Conservation (phyloP, 495 filamentous ascomycete species). For the Hyaloscypha finlandica region DNA sequence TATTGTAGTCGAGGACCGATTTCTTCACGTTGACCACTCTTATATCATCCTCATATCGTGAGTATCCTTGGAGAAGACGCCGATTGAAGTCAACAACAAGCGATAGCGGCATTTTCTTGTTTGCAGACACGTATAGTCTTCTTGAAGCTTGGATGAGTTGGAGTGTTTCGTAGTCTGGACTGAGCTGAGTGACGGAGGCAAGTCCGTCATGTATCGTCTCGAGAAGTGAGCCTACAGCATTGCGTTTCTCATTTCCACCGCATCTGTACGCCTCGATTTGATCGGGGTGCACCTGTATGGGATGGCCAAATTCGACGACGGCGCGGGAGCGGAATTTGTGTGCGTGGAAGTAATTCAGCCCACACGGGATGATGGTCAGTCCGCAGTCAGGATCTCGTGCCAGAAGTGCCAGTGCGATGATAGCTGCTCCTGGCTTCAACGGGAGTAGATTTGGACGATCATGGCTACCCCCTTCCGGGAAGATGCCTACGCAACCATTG, state of each 20-base stretch:
- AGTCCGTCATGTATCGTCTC: slow-evolving; percentile 79
- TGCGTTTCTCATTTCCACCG: slow-evolving; percentile 64
- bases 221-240: slow-evolving; percentile 75
- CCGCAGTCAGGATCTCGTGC: slow-evolving; percentile 52
- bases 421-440: slow-evolving; percentile 70
- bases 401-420: slow-evolving; percentile 93
- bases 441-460: slow-evolving; percentile 52
- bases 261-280: slow-evolving; percentile 79
- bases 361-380: slow-evolving; percentile 82
- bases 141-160: slow-evolving; percentile 24
- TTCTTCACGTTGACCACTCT: slow-evolving; percentile 6
- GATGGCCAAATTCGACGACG: slow-evolving; percentile 89
- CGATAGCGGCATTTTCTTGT: slow-evolving; percentile 11
- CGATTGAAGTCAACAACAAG: slow-evolving; percentile 17
- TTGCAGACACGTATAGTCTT: slow-evolving; percentile 13
- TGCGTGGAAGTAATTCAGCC: slow-evolving; percentile 98
- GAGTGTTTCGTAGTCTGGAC: slow-evolving; percentile 86
- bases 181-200: slow-evolving; percentile 82
- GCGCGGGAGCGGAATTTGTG: slow-evolving; percentile 96
- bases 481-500: slow-evolving; percentile 94
- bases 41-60: slow-evolving; percentile 6
- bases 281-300: slow-evolving; percentile 74
- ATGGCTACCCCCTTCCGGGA: slow-evolving; percentile 95
- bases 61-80: slow-evolving; percentile 20
- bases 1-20: slow-evolving; percentile 3